Percentiles rank a stretch among this genome's conserved stretches.
Conservation (phyloP, 2,329 filamentous ascomycete species). For the Coleophoma eucalyptorum region DNA sequence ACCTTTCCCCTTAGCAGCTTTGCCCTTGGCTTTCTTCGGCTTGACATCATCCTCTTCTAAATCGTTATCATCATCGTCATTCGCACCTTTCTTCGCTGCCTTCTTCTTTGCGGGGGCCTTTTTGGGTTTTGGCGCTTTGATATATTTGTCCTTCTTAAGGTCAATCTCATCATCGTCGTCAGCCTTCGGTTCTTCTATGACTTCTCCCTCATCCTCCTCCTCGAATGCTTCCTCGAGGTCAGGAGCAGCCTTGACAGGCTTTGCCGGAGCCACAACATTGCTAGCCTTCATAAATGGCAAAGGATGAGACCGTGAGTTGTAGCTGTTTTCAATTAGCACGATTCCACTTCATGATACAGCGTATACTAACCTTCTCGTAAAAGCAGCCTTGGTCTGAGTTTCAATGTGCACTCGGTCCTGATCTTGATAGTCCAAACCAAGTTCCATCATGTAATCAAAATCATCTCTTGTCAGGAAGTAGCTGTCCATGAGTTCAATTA, state of each 20-base stretch:
- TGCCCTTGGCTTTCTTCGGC: slow-evolving; percentile 21
- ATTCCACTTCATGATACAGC: not conserved
- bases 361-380: slow-evolving; percentile 77
- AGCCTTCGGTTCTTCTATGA: slow-evolving; percentile 49
- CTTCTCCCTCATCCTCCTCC: slow-evolving; percentile 75
- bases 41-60: slow-evolving; percentile 15
- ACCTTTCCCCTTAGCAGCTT: slow-evolving; percentile 19
- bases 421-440: slow-evolving; percentile 82
- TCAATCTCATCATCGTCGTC: slow-evolving; percentile 69
- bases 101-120: slow-evolving; percentile 47
- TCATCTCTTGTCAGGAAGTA: slow-evolving; percentile 95
- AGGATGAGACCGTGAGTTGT: slow-evolving; percentile 83
- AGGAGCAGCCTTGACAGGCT: slow-evolving; percentile 69
- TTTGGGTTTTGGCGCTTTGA: slow-evolving; percentile 84
- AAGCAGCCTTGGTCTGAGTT: slow-evolving; percentile 79
- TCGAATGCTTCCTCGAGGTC: slow-evolving; percentile 96
- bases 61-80: slow-evolving; percentile 17
- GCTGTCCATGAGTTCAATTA: slow-evolving; percentile 95
- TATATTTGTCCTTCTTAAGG: slow-evolving; percentile 92
- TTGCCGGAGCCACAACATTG: slow-evolving; percentile 69
- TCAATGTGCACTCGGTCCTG: slow-evolving; percentile 76
- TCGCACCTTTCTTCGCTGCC: slow-evolving; percentile 33
- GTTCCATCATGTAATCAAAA: slow-evolving; percentile 87
- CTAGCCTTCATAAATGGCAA: slow-evolving; percentile 95
- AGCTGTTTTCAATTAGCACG: slow-evolving; percentile 43